These are phyloP conservation scores for Kitagawia praeruptora DNA, from an alignment of 129 eudicot genomes.

Conservation along the genomic window DNA sequence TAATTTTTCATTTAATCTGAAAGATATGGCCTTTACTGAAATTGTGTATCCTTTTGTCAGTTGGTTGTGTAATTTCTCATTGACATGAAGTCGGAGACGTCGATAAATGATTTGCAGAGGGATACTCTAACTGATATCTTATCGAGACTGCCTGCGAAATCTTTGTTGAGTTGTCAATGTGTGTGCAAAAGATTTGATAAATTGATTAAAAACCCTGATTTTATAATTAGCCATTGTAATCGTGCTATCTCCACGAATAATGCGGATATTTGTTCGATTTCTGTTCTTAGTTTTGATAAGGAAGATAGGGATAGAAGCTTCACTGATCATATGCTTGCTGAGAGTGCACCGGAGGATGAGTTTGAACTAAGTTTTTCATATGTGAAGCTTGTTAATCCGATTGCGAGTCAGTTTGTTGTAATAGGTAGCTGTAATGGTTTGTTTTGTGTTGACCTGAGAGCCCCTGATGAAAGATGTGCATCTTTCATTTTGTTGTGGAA, in stretches of 20 bases:
- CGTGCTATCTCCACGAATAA: neutral
- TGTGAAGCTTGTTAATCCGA: neutral
- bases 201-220: neutral
- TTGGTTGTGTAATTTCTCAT: neutral
- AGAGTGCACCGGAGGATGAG: neutral
- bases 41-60: neutral
- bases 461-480: neutral
- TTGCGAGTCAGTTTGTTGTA: neutral
- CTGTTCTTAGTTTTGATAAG: neutral
- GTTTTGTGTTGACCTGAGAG: neutral
- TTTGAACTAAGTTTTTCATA: neutral
- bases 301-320: neutral
- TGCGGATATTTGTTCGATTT: neutral
- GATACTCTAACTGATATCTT: constrained; percentile 2
- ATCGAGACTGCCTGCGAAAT: neutral
- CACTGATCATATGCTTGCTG: neutral
- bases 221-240: neutral
- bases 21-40: neutral
- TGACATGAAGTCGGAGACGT: constrained; percentile 1
- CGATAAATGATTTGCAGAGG: constrained; percentile 1
- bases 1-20: neutral
- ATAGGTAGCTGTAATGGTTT: constrained; percentile 5
- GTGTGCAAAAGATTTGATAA: constrained; percentile 7
- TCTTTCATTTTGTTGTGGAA: constrained; percentile 10
- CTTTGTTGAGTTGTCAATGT: constrained; percentile 10